Evolutionary conservation across 345 rosid species (phyloP).

Genomic region (Conringia planisiliqua): DNA sequence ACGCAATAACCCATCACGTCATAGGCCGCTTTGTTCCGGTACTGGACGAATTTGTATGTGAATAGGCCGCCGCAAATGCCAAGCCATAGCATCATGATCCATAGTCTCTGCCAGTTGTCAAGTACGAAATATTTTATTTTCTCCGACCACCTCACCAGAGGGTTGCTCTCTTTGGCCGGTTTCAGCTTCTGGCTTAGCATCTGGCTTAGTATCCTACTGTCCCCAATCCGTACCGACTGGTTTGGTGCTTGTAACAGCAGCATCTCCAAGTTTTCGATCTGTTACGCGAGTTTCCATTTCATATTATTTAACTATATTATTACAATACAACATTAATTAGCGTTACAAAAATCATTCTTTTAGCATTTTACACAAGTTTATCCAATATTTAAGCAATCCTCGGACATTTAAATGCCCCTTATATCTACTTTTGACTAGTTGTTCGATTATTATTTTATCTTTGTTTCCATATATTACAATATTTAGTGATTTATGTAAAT

Average conservation of each 20-base stretch:
- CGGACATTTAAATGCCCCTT: not conserved
- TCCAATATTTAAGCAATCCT: not conserved
- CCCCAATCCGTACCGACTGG: slow-evolving; percentile 65
- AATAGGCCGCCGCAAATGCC: slow-evolving; percentile 60
- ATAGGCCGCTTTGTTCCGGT: slow-evolving; percentile 47
- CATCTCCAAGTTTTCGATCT: slow-evolving; percentile 71
- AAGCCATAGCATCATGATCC: slow-evolving; percentile 76
- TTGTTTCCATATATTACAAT: not conserved
- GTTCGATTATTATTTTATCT: not conserved
- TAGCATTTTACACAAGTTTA: not conserved
- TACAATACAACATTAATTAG: not conserved
- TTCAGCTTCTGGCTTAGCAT: slow-evolving; percentile 77
- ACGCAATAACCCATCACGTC: slow-evolving; percentile 87
- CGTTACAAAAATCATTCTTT: not conserved
- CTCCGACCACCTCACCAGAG: slow-evolving; percentile 40
- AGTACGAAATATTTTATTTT: slow-evolving; percentile 54
- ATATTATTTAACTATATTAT: not conserved
- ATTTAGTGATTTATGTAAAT: not conserved
- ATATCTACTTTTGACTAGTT: not conserved
- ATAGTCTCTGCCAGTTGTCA: slow-evolving; percentile 84
- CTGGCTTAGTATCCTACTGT: slow-evolving; percentile 69
- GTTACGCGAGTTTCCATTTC: slow-evolving; percentile 19
- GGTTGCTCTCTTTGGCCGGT: slow-evolving; percentile 63
- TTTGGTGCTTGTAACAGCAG: slow-evolving; percentile 71
- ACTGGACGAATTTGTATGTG: slow-evolving; percentile 68